These are phyloP conservation scores for Gonapodya prolifera DNA, from an alignment of 192 early-diverging fungal species.

Conservation along the genomic window DNA sequence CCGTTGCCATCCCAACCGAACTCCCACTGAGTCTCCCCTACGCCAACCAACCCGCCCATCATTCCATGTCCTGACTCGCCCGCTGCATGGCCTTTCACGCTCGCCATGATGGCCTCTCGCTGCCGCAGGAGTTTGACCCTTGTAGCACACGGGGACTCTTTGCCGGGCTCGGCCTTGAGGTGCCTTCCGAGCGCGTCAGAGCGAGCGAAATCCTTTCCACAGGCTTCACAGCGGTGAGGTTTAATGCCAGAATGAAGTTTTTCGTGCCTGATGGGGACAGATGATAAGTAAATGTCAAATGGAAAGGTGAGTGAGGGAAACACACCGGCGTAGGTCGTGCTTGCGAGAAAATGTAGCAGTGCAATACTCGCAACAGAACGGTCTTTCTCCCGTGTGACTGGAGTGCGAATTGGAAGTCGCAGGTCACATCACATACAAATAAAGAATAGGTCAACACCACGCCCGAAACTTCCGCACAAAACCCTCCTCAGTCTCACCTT, in stretches of 20 bases:
- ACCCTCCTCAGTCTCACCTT: background rate
- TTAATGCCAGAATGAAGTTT: slow-evolving; percentile 64
- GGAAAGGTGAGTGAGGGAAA: background rate
- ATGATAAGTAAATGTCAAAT: background rate
- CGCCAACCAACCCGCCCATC: background rate
- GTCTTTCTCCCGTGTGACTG: slow-evolving; percentile 2
- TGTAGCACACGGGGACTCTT: slow-evolving; percentile 1
- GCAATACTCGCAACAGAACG: slow-evolving; percentile 31
- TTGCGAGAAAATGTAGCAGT: slow-evolving; percentile 53
- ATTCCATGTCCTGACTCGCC: too few species aligned
- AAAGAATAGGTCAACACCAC: too few species aligned
- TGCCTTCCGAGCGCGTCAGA: slow-evolving; percentile 62
- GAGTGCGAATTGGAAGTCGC: background rate
- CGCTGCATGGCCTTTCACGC: too few species aligned
- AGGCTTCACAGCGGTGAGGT: slow-evolving; percentile 59
- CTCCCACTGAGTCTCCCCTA: background rate
- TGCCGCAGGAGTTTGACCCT: background rate
- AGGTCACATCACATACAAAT: too few species aligned
- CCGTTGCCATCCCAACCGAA: background rate
- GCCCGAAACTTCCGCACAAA: background rate
- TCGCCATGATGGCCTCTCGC: background rate
- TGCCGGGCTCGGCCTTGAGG: slow-evolving; percentile 11
- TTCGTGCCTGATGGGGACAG: slow-evolving; percentile 28
- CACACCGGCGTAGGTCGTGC: slow-evolving; percentile 51
- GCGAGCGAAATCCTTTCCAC: slow-evolving; percentile 60